These are phyloP conservation scores for Cladosporium halotolerans DNA, from an alignment of 2,329 filamentous ascomycete species.

Conservation along the genomic window DNA sequence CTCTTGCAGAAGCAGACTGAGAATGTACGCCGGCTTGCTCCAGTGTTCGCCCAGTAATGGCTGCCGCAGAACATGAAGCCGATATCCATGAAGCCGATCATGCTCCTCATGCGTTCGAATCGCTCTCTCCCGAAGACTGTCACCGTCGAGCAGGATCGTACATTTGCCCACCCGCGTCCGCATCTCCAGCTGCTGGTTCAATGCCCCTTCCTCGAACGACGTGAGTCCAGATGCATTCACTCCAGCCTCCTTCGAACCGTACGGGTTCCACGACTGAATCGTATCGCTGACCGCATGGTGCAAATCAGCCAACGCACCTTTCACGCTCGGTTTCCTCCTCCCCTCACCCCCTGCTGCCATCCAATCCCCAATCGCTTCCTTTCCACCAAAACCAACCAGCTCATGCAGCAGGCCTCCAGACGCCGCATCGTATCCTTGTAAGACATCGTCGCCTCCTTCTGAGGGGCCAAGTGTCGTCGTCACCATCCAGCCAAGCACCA, in stretches of 20 bases:
- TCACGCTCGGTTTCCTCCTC: conserved; percentile 21
- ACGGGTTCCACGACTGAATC: conserved; percentile 26
- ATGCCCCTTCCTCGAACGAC: conserved; percentile 17
- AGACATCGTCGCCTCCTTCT: conserved; percentile 4
- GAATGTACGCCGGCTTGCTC: conserved; percentile 41
- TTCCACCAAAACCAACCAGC: conserved; percentile 20
- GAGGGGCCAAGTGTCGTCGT: conserved; percentile 23
- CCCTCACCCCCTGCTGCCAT: conserved; percentile 4
- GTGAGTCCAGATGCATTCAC: neutral
- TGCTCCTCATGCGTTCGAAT: conserved; percentile 38
- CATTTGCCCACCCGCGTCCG: conserved; percentile 33
- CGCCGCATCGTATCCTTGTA: conserved; percentile 14
- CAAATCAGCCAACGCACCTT: conserved; percentile 28
- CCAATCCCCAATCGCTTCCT: neutral
- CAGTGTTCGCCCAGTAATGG: conserved; percentile 39
- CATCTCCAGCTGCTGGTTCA: conserved; percentile 26
- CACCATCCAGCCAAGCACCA: conserved; percentile 28
- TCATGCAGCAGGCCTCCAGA: conserved; percentile 20
- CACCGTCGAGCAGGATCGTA: conserved; percentile 35
- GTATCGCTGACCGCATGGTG: conserved; percentile 29
- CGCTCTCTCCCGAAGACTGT: conserved; percentile 36
- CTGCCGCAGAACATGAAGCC: conserved; percentile 37
- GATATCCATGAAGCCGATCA: conserved; percentile 36
- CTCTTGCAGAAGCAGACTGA: conserved; percentile 35
- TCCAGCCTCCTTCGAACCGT: conserved; percentile 12